A percentile compares a stretch with the other conserved stretches of the same genome.
Conservation (phyloP, 2,329 filamentous ascomycete genomes). For the Ampelomyces quisqualis region DNA sequence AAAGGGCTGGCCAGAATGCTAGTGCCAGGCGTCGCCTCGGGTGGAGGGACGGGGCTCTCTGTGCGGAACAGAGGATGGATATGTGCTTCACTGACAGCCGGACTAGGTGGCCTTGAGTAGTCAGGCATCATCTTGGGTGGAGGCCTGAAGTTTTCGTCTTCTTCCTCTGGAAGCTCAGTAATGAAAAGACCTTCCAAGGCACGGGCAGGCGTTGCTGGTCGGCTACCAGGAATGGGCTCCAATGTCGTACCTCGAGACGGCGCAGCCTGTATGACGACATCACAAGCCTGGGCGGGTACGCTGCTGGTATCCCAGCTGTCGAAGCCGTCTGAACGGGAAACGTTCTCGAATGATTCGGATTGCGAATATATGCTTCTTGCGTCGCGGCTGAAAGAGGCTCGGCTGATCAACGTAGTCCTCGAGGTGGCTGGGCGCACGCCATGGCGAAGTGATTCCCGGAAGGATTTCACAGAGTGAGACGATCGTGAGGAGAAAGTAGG, state of each 20-base stretch:
- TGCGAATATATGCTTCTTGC: constrained; percentile 39
- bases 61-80: constrained; percentile 78
- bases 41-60: constrained; percentile 67
- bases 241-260: constrained; percentile 55
- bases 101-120: constrained; percentile 42
- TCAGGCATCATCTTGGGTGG: constrained; percentile 39
- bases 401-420: constrained; percentile 38
- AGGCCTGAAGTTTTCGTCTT: constrained; percentile 33
- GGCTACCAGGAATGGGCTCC: constrained; percentile 70
- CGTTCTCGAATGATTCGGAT: constrained; percentile 36
- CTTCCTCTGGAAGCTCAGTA: constrained; percentile 26
- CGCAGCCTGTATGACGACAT: constrained; percentile 42
- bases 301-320: constrained; percentile 74
- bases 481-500: constrained; percentile 41
- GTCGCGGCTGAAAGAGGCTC: constrained; percentile 35
- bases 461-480: constrained; percentile 39
- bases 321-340: constrained; percentile 59
- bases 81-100: constrained; percentile 60
- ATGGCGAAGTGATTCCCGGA: constrained; percentile 42
- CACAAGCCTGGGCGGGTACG: constrained; percentile 63
- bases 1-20: constrained; percentile 69
- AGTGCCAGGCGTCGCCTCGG: constrained; percentile 65
- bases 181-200: constrained; percentile 56
- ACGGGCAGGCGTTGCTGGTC: constrained; percentile 64
- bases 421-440: constrained; percentile 43